Conservation (phyloP, 1,284 basidiomycete species). For the Calocybe gambosa region DNA sequence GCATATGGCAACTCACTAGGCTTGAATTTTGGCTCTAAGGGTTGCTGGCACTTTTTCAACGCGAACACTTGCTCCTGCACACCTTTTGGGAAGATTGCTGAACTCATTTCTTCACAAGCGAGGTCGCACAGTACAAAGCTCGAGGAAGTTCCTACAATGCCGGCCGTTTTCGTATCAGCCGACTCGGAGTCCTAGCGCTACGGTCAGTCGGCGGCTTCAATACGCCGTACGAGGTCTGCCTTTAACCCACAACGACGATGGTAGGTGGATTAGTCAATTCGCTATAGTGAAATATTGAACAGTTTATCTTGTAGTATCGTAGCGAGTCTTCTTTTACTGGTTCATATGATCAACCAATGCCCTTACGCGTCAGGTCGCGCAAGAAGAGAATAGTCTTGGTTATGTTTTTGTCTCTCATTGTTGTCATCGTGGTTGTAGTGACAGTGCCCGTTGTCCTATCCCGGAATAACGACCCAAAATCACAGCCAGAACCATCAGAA, state of each 20-base stretch:
- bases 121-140: too few relatives aligned
- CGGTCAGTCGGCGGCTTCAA: slow-evolving; percentile 26
- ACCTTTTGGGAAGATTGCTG: neutral
- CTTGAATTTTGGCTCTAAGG: too few relatives aligned
- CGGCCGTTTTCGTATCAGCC: slow-evolving; percentile 12
- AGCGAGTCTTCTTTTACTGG: slow-evolving; percentile 7
- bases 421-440: slow-evolving; percentile 22
- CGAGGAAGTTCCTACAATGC: too few relatives aligned
- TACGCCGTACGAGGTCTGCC: slow-evolving; percentile 44
- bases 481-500: slow-evolving; percentile 5
- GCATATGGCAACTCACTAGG: too few relatives aligned
- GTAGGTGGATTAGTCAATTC: slow-evolving; percentile 22
- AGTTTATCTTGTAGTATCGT: slow-evolving; percentile 30
- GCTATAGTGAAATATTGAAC: slow-evolving; percentile 46
- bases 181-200: slow-evolving; percentile 5
- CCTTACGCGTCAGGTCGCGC: neutral
- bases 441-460: slow-evolving; percentile 21
- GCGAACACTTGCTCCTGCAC: too few relatives aligned
- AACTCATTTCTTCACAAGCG: neutral
- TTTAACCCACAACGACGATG: slow-evolving; percentile 39
- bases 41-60: too few relatives aligned
- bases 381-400: slow-evolving; percentile 16
- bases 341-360: neutral
- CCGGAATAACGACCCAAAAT: slow-evolving; percentile 14
- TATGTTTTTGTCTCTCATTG: slow-evolving; percentile 17